phyloP scores from a whole-genome alignment of 2,329 filamentous ascomycete species.

The Venturia nashicola region DNA sequence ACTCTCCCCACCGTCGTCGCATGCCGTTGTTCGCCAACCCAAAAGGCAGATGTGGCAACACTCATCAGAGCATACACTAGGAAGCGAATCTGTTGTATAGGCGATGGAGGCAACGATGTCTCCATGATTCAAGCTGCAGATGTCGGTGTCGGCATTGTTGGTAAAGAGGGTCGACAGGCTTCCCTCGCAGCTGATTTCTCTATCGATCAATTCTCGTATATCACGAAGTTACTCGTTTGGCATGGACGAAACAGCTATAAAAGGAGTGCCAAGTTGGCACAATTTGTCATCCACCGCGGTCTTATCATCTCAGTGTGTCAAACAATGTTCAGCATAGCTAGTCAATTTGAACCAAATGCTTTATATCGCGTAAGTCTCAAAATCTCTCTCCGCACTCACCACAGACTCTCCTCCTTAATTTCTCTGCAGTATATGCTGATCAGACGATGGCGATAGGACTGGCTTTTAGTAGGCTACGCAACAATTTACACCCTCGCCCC shows the following conservation, averaged over 20 bases:
- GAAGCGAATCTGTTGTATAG: constrained; percentile 94
- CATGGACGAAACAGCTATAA: constrained; percentile 97
- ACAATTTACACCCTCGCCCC: constrained; percentile 91
- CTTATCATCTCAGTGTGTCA: constrained; percentile 93
- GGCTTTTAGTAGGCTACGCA: constrained; percentile 92
- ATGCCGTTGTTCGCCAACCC: constrained; percentile 90
- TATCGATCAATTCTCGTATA: constrained; percentile 86
- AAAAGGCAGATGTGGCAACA: constrained; percentile 87
- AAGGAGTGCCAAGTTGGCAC: constrained; percentile 83
- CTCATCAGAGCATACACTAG: constrained; percentile 85
- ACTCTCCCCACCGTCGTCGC: constrained; percentile 84
- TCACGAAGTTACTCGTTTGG: constrained; percentile 97
- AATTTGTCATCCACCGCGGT: constrained; percentile 96
- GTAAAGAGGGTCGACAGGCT: constrained; percentile 92
- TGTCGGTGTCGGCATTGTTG: constrained; percentile 93
- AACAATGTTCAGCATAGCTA: constrained; percentile 92
- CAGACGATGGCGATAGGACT: constrained; percentile 45
- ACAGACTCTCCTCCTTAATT: background rate
- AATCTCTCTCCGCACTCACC: constrained; percentile 13
- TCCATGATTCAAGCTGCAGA: constrained; percentile 99
- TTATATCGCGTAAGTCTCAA: constrained; percentile 55
- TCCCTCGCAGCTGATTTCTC: constrained; percentile 93
- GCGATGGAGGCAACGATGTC: constrained; percentile 95
- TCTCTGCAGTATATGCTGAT: background rate
- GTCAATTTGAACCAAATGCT: constrained; percentile 84